Conservation (phyloP, 2,329 filamentous ascomycete genomes). For the Drechslerella coelobrocha region DNA sequence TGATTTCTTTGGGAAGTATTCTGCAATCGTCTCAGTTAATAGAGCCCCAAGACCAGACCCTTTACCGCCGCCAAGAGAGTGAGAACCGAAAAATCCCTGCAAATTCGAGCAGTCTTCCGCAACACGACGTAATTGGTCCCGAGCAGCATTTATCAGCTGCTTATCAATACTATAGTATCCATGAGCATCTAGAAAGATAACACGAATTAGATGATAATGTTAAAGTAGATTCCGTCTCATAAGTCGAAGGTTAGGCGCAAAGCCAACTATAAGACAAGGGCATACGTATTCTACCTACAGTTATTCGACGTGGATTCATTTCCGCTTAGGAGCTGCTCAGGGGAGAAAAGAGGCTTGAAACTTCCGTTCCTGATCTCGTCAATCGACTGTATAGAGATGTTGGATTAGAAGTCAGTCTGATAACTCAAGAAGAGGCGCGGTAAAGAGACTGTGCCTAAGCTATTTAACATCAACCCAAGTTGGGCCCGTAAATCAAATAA, state of each 20-base stretch:
- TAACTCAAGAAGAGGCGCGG: not conserved
- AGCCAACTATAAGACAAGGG: not conserved
- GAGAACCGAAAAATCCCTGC: constrained; percentile 76
- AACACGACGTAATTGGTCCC: constrained; percentile 73
- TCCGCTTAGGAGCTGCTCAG: constrained; percentile 74
- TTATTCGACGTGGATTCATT: constrained; percentile 81
- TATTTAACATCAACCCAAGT: not conserved
- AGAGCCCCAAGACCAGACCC: constrained; percentile 76
- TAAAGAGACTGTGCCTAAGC: not conserved
- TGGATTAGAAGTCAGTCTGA: not conserved
- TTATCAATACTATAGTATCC: constrained; percentile 79
- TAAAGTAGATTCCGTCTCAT: not conserved
- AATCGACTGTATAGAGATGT: constrained; percentile 63
- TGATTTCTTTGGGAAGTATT: constrained; percentile 77
- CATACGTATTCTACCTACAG: constrained; percentile 58
- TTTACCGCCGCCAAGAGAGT: constrained; percentile 76
- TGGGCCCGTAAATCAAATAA: not conserved
- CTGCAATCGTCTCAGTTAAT: constrained; percentile 74
- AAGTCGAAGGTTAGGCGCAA: not conserved
- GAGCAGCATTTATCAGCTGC: constrained; percentile 75
- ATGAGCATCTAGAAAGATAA: constrained; percentile 65
- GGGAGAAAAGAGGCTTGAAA: constrained; percentile 75
- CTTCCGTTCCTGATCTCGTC: constrained; percentile 74
- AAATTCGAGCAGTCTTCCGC: constrained; percentile 76
- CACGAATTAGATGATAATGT: not conserved